Conservation (phyloP, 257 asterid genomes). For the Solanum bukasovii region DNA sequence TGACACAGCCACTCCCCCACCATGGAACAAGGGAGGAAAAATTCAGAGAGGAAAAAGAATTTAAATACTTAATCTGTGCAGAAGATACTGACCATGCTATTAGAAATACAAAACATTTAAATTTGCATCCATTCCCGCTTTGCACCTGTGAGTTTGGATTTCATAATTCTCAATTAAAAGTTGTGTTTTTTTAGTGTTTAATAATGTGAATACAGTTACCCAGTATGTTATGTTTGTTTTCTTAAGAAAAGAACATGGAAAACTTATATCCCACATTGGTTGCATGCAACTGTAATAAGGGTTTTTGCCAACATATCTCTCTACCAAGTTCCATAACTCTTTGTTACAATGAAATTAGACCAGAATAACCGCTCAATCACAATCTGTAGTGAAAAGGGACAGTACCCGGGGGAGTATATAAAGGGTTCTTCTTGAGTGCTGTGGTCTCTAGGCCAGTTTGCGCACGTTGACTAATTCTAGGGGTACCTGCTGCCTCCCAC, state of each 20-base stretch:
- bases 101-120: neutral
- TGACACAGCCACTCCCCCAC: neutral
- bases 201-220: neutral
- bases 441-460: neutral
- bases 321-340: neutral
- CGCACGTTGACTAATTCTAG: neutral
- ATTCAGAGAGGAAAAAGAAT: neutral
- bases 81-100: neutral
- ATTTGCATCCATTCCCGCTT: neutral
- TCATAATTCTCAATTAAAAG: neutral
- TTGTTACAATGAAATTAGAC: neutral
- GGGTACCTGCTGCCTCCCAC: neutral
- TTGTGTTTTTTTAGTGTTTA: neutral
- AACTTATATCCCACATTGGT: neutral
- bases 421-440: neutral
- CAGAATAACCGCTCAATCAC: neutral
- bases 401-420: neutral
- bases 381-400: neutral
- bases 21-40: neutral
- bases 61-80: neutral
- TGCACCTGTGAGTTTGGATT: neutral
- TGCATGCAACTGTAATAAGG: neutral
- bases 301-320: neutral
- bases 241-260: neutral
- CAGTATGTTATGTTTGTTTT: neutral